Percentiles rank a stretch among this genome's conserved stretches.
These are phyloP conservation scores for Craspedostauros australis DNA, from an alignment of 108 stramenopile genomes.

Conservation along the genomic window DNA sequence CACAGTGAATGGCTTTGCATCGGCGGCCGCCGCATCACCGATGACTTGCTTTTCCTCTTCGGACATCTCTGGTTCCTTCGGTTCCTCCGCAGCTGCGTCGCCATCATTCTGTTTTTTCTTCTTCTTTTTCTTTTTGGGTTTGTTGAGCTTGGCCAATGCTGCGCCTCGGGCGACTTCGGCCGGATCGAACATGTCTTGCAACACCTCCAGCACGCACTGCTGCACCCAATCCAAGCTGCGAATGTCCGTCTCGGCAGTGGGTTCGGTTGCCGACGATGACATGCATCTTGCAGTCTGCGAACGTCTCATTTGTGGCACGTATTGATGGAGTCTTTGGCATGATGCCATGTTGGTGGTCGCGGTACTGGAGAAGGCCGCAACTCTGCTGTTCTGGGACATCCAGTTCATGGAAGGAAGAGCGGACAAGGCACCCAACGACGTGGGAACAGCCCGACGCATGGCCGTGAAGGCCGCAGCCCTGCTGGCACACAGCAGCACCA, in stretches of 20 bases:
- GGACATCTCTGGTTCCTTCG: conserved; percentile 25
- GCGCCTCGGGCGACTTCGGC: conserved; percentile 58
- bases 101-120: conserved; percentile 39
- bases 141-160: conserved; percentile 61
- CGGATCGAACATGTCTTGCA: conserved; percentile 76
- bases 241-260: conserved; percentile 2
- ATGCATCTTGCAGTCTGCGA: too few species aligned
- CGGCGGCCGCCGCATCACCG: conserved; percentile 42
- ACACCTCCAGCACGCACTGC: conserved; percentile 45
- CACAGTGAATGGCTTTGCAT: conserved; percentile 52
- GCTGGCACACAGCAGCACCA: too few species aligned
- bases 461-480: too few species aligned
- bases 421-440: too few species aligned
- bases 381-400: too few species aligned
- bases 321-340: too few species aligned
- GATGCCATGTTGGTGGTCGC: too few species aligned
- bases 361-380: too few species aligned
- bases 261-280: conserved; percentile 9
- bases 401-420: too few species aligned
- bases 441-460: too few species aligned
- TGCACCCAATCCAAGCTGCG: conserved; percentile 48
- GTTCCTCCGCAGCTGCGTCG: conserved; percentile 1
- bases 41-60: conserved; percentile 60
- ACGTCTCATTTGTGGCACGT: too few species aligned
- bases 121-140: conserved; percentile 60